Percentiles rank a stretch among this genome's conserved stretches.
phyloP scores from a whole-genome alignment of 1,139 yeast species.

The Scheffersomyces titani region DNA sequence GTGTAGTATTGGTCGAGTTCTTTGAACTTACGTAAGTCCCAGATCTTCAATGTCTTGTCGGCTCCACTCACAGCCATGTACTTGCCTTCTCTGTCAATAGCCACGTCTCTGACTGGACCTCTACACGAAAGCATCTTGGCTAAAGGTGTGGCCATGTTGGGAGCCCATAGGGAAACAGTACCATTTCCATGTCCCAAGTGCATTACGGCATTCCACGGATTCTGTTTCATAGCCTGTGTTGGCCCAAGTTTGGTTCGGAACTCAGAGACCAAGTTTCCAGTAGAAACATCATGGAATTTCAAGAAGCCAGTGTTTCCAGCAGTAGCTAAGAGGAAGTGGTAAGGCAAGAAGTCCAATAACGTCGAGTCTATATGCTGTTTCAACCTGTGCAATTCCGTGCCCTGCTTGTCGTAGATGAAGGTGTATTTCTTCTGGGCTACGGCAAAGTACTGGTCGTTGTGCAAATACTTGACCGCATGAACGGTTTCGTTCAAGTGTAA shows the following conservation, averaged over 20 bases:
- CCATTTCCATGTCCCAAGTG: constrained; percentile 95
- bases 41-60: constrained; percentile 80
- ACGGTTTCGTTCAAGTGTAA: constrained; percentile 86
- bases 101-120: constrained; percentile 86
- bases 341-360: constrained; percentile 83
- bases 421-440: constrained; percentile 96
- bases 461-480: constrained; percentile 85
- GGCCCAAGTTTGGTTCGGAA: constrained; percentile 88
- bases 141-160: constrained; percentile 81
- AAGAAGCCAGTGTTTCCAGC: constrained; percentile 88
- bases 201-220: constrained; percentile 94
- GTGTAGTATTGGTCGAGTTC: constrained; percentile 72
- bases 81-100: constrained; percentile 88
- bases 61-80: constrained; percentile 95
- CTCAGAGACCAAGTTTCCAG: constrained; percentile 85
- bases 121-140: constrained; percentile 78
- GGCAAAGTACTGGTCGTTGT: constrained; percentile 91
- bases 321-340: constrained; percentile 83
- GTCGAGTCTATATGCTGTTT: constrained; percentile 89
- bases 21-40: constrained; percentile 89
- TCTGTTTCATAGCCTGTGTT: constrained; percentile 82
- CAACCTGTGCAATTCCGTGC: constrained; percentile 88
- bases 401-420: constrained; percentile 87
- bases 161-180: constrained; percentile 91
- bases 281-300: constrained; percentile 93